Percentiles rank a stretch among this genome's conserved stretches.
phyloP scores from a whole-genome alignment of 495 filamentous ascomycete genomes.

The Daldinia decipiens region DNA sequence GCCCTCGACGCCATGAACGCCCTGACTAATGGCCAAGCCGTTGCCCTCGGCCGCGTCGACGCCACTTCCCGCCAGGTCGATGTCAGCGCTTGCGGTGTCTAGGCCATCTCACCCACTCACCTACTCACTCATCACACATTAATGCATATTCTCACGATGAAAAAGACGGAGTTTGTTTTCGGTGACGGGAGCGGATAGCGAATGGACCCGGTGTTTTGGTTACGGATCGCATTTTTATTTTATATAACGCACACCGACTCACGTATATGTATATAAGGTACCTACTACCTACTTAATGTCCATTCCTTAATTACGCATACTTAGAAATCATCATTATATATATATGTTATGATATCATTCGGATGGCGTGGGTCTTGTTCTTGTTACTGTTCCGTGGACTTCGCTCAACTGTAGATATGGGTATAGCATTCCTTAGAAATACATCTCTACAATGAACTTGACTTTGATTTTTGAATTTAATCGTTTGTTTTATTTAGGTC shows the following conservation, averaged over 20 bases:
- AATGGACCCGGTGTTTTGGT: not conserved
- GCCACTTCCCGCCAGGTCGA: conserved; percentile 57
- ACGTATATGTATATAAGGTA: conserved; percentile 1
- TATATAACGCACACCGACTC: not conserved
- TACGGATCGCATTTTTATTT: not conserved
- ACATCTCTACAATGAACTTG: not conserved
- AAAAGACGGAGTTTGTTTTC: not conserved
- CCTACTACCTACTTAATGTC: conserved; percentile 31
- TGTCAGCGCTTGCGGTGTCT: conserved; percentile 54
- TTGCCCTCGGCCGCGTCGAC: conserved; percentile 45
- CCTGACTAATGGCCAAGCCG: conserved; percentile 62
- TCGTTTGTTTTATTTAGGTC: too few relatives aligned
- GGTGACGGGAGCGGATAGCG: not conserved
- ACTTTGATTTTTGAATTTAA: not conserved
- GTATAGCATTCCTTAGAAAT: not conserved
- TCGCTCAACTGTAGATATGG: not conserved
- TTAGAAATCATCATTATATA: not conserved
- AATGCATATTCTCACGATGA: not conserved
- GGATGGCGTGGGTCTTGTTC: not conserved
- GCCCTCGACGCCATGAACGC: conserved; percentile 71
- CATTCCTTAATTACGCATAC: conserved; percentile 21
- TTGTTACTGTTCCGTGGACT: not conserved
- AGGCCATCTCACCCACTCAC: not conserved
- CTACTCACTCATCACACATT: not conserved
- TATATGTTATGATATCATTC: not conserved